phyloP scores from a whole-genome alignment of 148 eudicot genomes.

The Mesembryanthemum crystallinum region DNA sequence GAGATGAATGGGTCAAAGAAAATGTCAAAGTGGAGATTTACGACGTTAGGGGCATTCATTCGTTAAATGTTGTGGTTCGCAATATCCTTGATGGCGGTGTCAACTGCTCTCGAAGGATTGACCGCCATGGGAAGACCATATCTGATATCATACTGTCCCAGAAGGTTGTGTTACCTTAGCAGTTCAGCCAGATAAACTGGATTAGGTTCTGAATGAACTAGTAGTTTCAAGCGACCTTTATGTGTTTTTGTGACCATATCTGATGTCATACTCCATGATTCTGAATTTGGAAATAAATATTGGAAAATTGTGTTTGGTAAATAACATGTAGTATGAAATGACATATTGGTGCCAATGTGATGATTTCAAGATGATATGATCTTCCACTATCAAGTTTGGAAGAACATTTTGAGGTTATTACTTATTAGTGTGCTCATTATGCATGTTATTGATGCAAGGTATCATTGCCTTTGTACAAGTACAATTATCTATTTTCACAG shows the following conservation, averaged over 20 bases:
- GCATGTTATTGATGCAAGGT: no score
- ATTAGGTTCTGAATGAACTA: background rate
- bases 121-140: slow-evolving; percentile 82
- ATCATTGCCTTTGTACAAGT: no score
- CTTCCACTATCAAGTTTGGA: no score
- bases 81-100: slow-evolving; percentile 92
- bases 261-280: no score
- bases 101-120: slow-evolving; percentile 90
- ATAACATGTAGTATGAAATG: no score
- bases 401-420: no score
- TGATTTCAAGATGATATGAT: no score
- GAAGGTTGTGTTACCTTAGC: slow-evolving; percentile 58
- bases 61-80: slow-evolving; percentile 80
- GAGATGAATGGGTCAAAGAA: slow-evolving; percentile 65
- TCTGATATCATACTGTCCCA: slow-evolving; percentile 84
- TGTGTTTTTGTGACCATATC: background rate
- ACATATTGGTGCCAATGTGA: no score
- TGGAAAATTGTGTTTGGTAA: no score
- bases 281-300: background rate
- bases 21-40: slow-evolving; percentile 81
- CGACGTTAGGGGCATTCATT: slow-evolving; percentile 66
- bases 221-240: background rate
- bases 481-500: background rate
- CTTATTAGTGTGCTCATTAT: no score
- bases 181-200: background rate